Percentiles rank a stretch among this genome's conserved stretches.
These are phyloP conservation scores for Ophiocordyceps polyrhachis-furcata DNA, from an alignment of 2,329 filamentous ascomycete genomes.

Conservation along the genomic window DNA sequence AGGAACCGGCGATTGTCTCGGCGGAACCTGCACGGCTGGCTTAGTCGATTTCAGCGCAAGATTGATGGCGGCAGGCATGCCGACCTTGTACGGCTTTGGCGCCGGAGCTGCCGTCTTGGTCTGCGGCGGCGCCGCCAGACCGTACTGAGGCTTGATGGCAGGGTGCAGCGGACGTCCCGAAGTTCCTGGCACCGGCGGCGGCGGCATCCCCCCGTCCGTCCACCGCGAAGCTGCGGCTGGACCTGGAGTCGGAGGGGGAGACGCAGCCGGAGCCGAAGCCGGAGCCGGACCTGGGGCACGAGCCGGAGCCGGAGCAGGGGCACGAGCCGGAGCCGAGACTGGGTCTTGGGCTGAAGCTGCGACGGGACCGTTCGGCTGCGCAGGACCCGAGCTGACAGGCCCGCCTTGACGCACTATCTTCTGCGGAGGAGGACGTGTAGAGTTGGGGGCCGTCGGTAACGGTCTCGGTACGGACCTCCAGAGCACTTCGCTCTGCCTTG, in stretches of 20 bases:
- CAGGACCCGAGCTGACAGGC: neutral
- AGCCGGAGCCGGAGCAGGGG: neutral
- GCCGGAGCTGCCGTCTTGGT: constrained; percentile 7
- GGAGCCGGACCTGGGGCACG: neutral
- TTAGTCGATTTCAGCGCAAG: constrained; percentile 11
- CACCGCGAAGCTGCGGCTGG: constrained; percentile 2
- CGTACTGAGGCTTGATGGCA: neutral
- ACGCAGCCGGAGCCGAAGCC: neutral
- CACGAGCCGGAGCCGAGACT: neutral
- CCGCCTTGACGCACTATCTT: neutral
- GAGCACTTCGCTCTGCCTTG: constrained; percentile 11
- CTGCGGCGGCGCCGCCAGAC: constrained; percentile 2
- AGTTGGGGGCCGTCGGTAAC: neutral
- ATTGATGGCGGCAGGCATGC: constrained; percentile 9
- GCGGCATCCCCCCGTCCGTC: constrained; percentile 3
- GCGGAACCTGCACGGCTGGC: constrained; percentile 13
- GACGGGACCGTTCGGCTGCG: neutral
- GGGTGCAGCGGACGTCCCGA: neutral
- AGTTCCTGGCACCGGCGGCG: constrained; percentile 1
- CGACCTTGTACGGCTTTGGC: constrained; percentile 15
- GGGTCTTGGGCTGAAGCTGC: neutral
- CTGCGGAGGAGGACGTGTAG: neutral
- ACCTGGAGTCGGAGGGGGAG: neutral
- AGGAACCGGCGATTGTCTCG: constrained; percentile 25
- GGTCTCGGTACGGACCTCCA: constrained; percentile 9